phyloP scores from a whole-genome alignment of 2,329 filamentous ascomycete genomes.

The Macrophomina pseudophaseolina region DNA sequence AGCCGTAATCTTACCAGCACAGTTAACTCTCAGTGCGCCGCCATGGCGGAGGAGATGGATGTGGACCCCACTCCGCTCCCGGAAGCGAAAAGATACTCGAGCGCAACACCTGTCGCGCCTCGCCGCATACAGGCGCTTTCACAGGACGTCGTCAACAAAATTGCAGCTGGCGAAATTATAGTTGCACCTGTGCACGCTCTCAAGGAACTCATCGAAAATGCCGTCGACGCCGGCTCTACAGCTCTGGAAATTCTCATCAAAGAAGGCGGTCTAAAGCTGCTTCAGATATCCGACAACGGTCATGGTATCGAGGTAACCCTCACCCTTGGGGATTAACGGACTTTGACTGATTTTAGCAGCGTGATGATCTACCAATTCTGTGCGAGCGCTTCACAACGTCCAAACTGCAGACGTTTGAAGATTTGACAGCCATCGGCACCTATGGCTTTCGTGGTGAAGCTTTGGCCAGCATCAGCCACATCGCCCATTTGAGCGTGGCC shows the following conservation, averaged over 20 bases:
- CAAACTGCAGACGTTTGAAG: constrained; percentile 92
- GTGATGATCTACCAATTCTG: constrained; percentile 87
- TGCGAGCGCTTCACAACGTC: constrained; percentile 98
- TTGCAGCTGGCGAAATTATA: constrained; percentile 97
- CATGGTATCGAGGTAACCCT: constrained; percentile 81
- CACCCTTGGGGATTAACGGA: neutral
- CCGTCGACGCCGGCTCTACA: constrained; percentile 95
- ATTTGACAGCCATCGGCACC: constrained; percentile 85
- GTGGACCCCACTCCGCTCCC: constrained; percentile 36
- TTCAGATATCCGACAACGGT: constrained; percentile 98
- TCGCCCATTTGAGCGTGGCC: constrained; percentile 92
- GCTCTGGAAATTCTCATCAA: constrained; percentile 89
- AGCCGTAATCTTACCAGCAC: neutral
- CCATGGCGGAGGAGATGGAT: constrained; percentile 41
- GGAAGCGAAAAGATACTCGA: constrained; percentile 44
- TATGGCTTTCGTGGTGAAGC: constrained; percentile 99
- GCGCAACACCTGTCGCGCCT: constrained; percentile 36
- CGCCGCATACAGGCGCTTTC: constrained; percentile 75
- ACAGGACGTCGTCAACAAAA: constrained; percentile 95
- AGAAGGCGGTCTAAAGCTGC: constrained; percentile 89
- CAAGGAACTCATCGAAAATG: constrained; percentile 96
- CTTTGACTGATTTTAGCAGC: constrained; percentile 56
- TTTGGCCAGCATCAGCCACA: constrained; percentile 96
- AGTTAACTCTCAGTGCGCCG: neutral
- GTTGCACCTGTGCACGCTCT: constrained; percentile 94